Evolutionary conservation across 805 yeast species (phyloP).

Genomic region (Candida sakaeoensis): DNA sequence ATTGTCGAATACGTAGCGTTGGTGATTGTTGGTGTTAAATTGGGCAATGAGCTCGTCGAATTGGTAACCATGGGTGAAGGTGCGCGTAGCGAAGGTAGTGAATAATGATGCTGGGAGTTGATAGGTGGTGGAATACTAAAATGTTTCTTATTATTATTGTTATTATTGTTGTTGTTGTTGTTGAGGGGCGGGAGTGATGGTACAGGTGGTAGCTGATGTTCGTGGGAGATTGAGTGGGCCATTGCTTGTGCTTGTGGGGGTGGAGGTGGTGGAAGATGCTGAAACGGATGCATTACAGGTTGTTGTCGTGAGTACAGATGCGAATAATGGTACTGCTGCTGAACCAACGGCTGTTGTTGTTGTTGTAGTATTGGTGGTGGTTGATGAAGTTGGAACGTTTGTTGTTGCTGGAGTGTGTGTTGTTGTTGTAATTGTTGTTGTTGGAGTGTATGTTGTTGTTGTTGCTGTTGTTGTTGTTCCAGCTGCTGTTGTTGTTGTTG

Average conservation of each 20-base stretch:
- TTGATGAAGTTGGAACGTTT: background rate
- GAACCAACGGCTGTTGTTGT: background rate
- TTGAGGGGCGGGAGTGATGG: slow-evolving; percentile 3
- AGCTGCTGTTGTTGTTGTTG: slow-evolving; percentile 3
- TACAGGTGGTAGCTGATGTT: slow-evolving; percentile 5
- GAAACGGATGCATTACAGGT: slow-evolving; percentile 1
- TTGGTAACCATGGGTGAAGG: background rate
- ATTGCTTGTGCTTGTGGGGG: background rate
- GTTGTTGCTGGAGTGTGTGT: background rate
- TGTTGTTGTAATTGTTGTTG: slow-evolving; percentile 4
- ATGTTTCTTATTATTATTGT: background rate
- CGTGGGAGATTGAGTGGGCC: background rate
- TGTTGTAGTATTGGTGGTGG: slow-evolving; percentile 5
- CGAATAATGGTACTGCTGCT: slow-evolving; percentile 1
- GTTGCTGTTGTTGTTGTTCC: slow-evolving; percentile 4
- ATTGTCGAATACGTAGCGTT: slow-evolving; percentile 6
- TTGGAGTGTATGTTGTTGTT: slow-evolving; percentile 1
- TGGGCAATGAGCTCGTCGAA: background rate
- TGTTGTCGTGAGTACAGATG: background rate
- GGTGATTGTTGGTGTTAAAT: slow-evolving; percentile 3
- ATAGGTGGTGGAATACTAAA: slow-evolving; percentile 5
- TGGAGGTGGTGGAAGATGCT: background rate
- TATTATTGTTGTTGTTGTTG: background rate
- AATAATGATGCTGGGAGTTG: slow-evolving; percentile 1
- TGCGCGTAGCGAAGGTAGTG: slow-evolving; percentile 5